These are phyloP conservation scores for Cadophora sp. DNA, from an alignment of 2,329 filamentous ascomycete genomes.

Conservation along the genomic window DNA sequence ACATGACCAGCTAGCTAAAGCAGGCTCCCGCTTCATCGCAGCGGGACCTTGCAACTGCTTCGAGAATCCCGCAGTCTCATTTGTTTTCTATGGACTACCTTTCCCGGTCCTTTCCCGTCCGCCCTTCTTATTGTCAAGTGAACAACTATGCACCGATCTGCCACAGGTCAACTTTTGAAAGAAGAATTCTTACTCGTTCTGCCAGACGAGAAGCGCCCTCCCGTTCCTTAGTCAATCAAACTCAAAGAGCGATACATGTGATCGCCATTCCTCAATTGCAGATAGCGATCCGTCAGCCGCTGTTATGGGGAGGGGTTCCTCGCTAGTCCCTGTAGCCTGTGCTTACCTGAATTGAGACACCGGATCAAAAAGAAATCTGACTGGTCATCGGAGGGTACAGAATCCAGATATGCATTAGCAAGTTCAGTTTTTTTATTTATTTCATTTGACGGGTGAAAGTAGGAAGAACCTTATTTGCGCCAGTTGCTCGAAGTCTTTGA, in stretches of 20 bases:
- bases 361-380: background rate
- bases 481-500: background rate
- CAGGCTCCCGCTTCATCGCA: background rate
- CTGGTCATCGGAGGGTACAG: too few relatives aligned
- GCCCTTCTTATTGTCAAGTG: too few relatives aligned
- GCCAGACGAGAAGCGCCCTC: background rate
- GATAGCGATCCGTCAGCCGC: background rate
- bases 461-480: background rate
- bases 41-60: slow-evolving; percentile 12
- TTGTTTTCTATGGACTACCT: background rate
- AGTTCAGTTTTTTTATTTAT: too few relatives aligned
- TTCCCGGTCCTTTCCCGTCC: background rate
- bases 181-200: background rate
- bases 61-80: background rate
- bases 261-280: background rate
- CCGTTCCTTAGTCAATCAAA: background rate
- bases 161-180: background rate
- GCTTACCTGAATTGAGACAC: background rate
- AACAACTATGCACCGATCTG: background rate
- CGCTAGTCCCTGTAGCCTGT: background rate
- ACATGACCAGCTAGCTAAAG: background rate
- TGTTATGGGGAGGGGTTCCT: background rate
- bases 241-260: background rate
- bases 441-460: background rate
- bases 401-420: too few relatives aligned